Evolutionary conservation across 2,329 filamentous ascomycete species (phyloP).

Genomic region (Stagonosporopsis cucurbitacearum): DNA sequence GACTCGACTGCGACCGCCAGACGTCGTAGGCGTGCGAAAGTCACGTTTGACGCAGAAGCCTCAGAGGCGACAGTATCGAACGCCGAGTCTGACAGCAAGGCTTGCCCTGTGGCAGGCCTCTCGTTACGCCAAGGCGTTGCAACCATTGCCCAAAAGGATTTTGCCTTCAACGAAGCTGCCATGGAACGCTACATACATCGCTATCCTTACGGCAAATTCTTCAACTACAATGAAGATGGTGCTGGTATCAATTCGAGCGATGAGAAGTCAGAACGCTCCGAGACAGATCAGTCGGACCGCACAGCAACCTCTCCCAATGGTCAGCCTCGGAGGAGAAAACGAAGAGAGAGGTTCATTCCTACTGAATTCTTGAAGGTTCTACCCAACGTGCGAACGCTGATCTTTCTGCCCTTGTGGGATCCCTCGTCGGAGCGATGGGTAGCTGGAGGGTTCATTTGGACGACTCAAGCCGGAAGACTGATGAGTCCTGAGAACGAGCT

Average conservation of each 20-base stretch:
- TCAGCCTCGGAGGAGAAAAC: conserved; percentile 26
- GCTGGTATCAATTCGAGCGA: conserved; percentile 41
- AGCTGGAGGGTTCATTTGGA: conserved; percentile 45
- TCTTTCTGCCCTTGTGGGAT: conserved; percentile 49
- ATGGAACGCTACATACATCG: conserved; percentile 45
- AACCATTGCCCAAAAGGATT: conserved; percentile 33
- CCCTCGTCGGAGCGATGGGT: conserved; percentile 42
- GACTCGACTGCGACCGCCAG: conserved; percentile 30
- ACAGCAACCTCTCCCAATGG: conserved; percentile 20
- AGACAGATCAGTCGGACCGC: conserved; percentile 39
- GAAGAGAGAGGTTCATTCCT: conserved; percentile 41
- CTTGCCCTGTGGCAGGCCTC: conserved; percentile 34
- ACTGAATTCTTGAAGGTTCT: conserved; percentile 42
- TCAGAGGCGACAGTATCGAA: conserved; percentile 1
- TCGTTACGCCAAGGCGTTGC: conserved; percentile 27
- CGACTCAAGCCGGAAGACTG: conserved; percentile 36
- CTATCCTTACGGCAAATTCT: conserved; percentile 45
- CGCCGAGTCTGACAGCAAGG: conserved; percentile 25
- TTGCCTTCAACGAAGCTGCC: conserved; percentile 39
- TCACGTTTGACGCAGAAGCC: conserved; percentile 4
- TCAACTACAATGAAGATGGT: conserved; percentile 45
- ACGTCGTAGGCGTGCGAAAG: conserved; percentile 24
- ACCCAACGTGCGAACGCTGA: conserved; percentile 44
- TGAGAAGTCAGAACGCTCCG: conserved; percentile 39
- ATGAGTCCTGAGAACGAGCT: conserved; percentile 44